Evolutionary conservation across 495 filamentous ascomycete genomes (phyloP), one percentile per base, ranked within the genome.

Genomic region (Choiromyces venosus): DNA sequence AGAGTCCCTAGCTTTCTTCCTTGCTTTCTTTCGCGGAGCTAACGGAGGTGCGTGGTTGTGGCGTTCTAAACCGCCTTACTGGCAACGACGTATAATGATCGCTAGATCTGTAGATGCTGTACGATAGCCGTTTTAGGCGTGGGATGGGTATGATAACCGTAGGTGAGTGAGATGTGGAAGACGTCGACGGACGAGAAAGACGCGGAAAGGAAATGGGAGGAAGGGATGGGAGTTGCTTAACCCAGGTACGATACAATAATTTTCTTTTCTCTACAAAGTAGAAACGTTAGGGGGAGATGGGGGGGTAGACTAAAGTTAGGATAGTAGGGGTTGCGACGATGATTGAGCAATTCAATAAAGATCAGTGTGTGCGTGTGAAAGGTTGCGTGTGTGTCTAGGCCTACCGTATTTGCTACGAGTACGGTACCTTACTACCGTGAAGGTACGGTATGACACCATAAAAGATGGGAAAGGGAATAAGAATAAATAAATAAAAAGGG

Each of bases 381-480:
- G 9, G 39, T 2, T 44, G 44, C 7, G 46, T 25, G 46, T 29
- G n/a, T 25, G 52, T 61, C 52, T 61, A 61, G 52, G 16, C 52
- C 52, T 16, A n/a, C n/a, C n/a, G n/a, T n/a, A 61, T 61, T 61
- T 25, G 16, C n/a, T 29, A 4, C 52, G n/a, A n/a, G n/a, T 61
- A 61, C 52, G 25, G 52, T 61, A 61, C 52, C 52, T 61, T 61
- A 61, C 52, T 14, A 61, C 52, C 52, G 44, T n/a, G 6, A 33
- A 61, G 52, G 52, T 33, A 61, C 33, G 52, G 52, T 33, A 61
- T 61, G 52, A 56, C 52, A 61, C 46, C n/a, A n/a, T n/a, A n/a
- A 6, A 1, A 21, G 42, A 1, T 5, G 10, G n/a, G n/a, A 29
- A 25, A n/a, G n/a, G 21, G 21, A 9, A 29, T 9, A 12, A 8